phyloP scores from a whole-genome alignment of 768 basidiomycete species.

The Zangia roseola region DNA sequence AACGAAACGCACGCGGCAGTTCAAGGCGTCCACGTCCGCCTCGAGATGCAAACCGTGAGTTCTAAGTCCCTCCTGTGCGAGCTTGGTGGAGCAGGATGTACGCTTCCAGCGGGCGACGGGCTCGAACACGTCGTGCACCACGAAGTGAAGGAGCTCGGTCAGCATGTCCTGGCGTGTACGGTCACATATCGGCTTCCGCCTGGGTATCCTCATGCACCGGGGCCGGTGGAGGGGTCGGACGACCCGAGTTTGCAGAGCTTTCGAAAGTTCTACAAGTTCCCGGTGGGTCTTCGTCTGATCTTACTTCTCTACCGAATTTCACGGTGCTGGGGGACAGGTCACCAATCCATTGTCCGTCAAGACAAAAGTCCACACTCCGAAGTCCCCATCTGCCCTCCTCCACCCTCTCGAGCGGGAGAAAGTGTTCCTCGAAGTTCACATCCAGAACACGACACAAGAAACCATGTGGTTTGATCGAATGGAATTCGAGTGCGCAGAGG shows the following conservation, averaged over 20 bases:
- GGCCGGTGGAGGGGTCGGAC: conserved; percentile 46
- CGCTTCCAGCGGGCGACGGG: conserved; percentile 54
- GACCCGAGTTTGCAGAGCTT: conserved; percentile 68
- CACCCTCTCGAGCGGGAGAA: conserved; percentile 68
- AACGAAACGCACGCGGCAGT: conserved; percentile 70
- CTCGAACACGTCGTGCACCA: conserved; percentile 71
- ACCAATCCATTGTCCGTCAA: conserved; percentile 95
- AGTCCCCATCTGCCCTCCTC: conserved; percentile 69
- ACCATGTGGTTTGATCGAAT: conserved; percentile 82
- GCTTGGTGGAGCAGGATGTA: conserved; percentile 52
- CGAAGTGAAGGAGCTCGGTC: conserved; percentile 92
- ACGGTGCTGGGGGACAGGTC: conserved; percentile 49
- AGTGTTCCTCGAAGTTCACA: conserved; percentile 88
- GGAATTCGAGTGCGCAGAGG: conserved; percentile 69
- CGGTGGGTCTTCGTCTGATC: conserved; percentile 47
- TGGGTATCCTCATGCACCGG: conserved; percentile 48
- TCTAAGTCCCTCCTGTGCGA: conserved; percentile 64
- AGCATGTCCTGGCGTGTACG: conserved; percentile 84
- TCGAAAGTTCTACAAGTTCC: conserved; percentile 90
- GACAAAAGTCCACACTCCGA: conserved; percentile 83
- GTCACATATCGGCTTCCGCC: conserved; percentile 78
- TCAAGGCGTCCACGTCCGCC: conserved; percentile 59
- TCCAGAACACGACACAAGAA: conserved; percentile 82
- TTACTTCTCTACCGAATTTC: not conserved
- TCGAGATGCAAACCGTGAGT: conserved; percentile 85